Evolutionary conservation across 257 asterid species (phyloP), one percentile per base, ranked within the genome.

Genomic region (Orobanche coerulescens): DNA sequence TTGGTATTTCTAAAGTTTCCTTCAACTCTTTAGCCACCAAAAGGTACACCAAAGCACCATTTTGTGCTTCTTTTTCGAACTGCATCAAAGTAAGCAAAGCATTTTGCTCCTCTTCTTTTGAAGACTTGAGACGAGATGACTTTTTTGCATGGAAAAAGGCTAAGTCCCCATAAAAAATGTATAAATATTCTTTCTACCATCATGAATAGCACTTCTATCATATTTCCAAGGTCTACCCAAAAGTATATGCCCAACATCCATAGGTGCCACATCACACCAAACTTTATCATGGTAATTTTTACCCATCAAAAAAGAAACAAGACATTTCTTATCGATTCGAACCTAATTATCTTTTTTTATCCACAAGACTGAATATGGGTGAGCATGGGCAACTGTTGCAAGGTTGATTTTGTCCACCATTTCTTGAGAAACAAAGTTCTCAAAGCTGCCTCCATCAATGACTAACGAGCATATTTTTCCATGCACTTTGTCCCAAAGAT

Each of bases 341-440:
- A 44, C 51, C 51, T 44, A 20, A 15, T 15, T 44, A 2, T 47
- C 25, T 26, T 47, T 47, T 13, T 47, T 47, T 4, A 47, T 44
- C 51, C 22, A 44, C 8, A 20, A 39, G 1, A 40, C 14, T 2
- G 25, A 13, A 31, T 11, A 62, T 0, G 47, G 48, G 2, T 61
- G 42, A 4, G 56, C 1, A 61, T 61, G 66, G 3, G 18, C 16
- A 0, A 44, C 8, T 3, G 46, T 46, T 16, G 1, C 1, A 5
- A 44, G 56, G 9, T 46, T 61, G 7, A 61, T 44, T 43, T 61
- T 61, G n/a, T 61, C 44, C 44, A 44, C 44, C 53, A 47, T 47
- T 16, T 44, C 51, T 16, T 44, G 51, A 16, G 51, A 44, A 44
- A 15, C 20, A 44, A 44, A 16, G 26, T 61, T 46, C 58, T 62